phyloP scores from a whole-genome alignment of 2,329 filamentous ascomycete genomes.

The Tympanopsis confertula region DNA sequence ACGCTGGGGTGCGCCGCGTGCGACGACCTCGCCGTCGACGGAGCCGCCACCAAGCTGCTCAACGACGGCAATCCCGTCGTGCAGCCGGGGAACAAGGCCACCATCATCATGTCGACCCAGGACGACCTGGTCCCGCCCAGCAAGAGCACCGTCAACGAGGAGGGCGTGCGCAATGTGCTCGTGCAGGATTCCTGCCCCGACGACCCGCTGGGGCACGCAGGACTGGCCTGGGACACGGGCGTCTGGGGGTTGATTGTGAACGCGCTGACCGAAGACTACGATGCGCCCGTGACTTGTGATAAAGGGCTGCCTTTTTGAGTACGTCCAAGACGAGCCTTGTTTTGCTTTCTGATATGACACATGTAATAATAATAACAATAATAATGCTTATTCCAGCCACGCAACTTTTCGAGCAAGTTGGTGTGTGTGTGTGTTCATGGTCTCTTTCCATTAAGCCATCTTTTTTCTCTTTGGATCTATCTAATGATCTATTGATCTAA shows the following conservation, averaged over 20 bases:
- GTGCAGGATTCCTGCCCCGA: constrained; percentile 14
- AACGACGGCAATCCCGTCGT: constrained; percentile 7
- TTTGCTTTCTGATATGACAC: no score
- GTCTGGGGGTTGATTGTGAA: constrained; percentile 14
- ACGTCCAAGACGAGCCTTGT: constrained; percentile 1
- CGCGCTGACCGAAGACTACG: constrained; percentile 13
- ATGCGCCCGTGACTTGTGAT: constrained; percentile 12
- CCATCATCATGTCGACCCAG: constrained; percentile 11
- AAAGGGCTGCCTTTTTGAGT: constrained; percentile 7
- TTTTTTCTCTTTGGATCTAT: no score
- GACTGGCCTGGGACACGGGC: constrained; percentile 12
- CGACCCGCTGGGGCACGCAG: constrained; percentile 11
- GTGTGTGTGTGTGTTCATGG: no score
- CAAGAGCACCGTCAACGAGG: constrained; percentile 11
- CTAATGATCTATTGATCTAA: no score
- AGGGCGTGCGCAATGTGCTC: constrained; percentile 9
- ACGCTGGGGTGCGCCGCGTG: constrained; percentile 12
- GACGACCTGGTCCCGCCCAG: constrained; percentile 11
- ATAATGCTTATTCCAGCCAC: no score
- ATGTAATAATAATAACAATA: no score
- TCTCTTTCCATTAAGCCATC: no score
- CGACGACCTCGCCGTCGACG: constrained; percentile 13
- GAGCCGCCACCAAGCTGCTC: constrained; percentile 9
- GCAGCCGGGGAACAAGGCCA: constrained; percentile 13
- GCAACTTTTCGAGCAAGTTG: no score